These are phyloP conservation scores for Phytopythium chamaehyphon DNA, from an alignment of 352 stramenopile genomes.

Conservation along the genomic window DNA sequence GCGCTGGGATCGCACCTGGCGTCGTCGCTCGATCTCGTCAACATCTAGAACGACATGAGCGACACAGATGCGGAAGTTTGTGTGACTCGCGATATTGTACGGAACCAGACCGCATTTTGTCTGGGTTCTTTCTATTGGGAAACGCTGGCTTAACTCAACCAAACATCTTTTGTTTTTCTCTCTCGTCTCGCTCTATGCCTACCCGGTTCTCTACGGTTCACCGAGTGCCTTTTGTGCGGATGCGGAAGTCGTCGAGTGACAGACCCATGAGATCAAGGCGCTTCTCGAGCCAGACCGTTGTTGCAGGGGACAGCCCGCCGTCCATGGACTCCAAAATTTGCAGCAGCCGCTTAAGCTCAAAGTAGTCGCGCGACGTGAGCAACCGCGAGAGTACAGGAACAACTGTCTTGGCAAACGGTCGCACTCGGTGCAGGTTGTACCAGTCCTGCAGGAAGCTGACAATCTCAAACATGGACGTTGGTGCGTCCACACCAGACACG, in stretches of 20 bases:
- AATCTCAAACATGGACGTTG: conserved; percentile 52
- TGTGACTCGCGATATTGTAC: neutral
- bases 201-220: neutral
- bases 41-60: conserved; percentile 26
- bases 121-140: neutral
- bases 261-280: conserved; percentile 48
- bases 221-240: conserved; percentile 12
- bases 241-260: conserved; percentile 57
- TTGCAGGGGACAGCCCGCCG: conserved; percentile 52
- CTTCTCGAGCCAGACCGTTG: conserved; percentile 70
- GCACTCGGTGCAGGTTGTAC: conserved; percentile 78
- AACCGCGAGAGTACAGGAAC: conserved; percentile 64
- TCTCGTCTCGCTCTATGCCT: neutral
- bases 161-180: neutral
- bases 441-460: conserved; percentile 79
- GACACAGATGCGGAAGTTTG: neutral
- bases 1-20: conserved; percentile 56
- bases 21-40: conserved; percentile 64
- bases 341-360: conserved; percentile 65
- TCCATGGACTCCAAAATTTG: conserved; percentile 80
- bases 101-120: neutral
- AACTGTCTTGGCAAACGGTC: conserved; percentile 66
- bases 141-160: neutral
- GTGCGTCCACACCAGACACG: conserved; percentile 33
- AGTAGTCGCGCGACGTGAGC: conserved; percentile 39